Conservation (phyloP, 1,284 basidiomycete species). For the Apiotrichum sp. region DNA sequence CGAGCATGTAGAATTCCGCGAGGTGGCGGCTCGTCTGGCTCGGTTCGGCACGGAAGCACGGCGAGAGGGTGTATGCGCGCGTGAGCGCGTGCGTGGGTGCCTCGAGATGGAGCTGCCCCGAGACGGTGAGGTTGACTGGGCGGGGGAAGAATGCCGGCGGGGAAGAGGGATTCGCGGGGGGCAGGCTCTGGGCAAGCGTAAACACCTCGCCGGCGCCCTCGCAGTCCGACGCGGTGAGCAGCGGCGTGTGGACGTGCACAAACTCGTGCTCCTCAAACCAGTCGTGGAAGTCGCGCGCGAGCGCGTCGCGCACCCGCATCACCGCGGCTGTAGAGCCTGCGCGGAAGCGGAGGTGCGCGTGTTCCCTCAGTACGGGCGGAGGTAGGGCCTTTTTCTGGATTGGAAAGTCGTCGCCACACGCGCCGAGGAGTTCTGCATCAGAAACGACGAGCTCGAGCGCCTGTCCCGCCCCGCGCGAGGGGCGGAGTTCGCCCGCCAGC, state of each 20-base stretch:
- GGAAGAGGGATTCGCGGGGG: slow-evolving; percentile 5
- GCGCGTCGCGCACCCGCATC: slow-evolving; percentile 62
- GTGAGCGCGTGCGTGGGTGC: slow-evolving; percentile 70
- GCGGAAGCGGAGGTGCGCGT: slow-evolving; percentile 75
- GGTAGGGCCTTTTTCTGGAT: slow-evolving; percentile 78
- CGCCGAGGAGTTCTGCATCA: slow-evolving; percentile 60
- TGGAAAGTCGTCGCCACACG: slow-evolving; percentile 76
- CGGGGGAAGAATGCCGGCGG: slow-evolving; percentile 35
- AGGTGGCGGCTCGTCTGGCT: slow-evolving; percentile 86
- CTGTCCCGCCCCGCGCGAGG: slow-evolving; percentile 65
- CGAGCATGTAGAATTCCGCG: slow-evolving; percentile 98
- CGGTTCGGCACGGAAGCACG: slow-evolving; percentile 87
- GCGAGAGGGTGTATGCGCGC: slow-evolving; percentile 83
- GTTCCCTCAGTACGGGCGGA: slow-evolving; percentile 67
- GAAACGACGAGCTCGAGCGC: slow-evolving; percentile 66
- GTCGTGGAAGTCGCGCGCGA: slow-evolving; percentile 53
- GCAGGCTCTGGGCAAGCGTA: slow-evolving; percentile 49
- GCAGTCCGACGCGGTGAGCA: slow-evolving; percentile 86
- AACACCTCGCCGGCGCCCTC: slow-evolving; percentile 98
- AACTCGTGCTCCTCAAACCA: slow-evolving; percentile 75
- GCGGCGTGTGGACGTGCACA: slow-evolving; percentile 70
- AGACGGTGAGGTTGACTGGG: slow-evolving; percentile 84
- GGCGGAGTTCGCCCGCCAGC: slow-evolving; percentile 59
- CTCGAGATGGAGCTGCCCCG: slow-evolving; percentile 92
- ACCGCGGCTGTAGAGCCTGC: slow-evolving; percentile 65